Evolutionary conservation across 352 stramenopile species (phyloP).

Genomic region (Phytophthora pseudosyringae): DNA sequence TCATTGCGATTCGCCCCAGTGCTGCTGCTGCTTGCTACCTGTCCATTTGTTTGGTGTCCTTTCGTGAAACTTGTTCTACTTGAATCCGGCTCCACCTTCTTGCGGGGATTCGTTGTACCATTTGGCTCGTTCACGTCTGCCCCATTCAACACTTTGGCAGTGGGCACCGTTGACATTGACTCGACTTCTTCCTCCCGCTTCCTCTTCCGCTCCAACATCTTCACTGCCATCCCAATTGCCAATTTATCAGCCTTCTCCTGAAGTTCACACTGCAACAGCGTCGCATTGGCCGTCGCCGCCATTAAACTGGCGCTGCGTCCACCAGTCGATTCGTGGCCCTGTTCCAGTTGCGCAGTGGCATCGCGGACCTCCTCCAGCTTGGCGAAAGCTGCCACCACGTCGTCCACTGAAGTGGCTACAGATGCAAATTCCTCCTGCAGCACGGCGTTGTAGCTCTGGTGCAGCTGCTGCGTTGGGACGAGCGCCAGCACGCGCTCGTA

Average conservation of each 20-base stretch:
- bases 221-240: not conserved
- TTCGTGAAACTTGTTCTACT: not conserved
- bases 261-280: not conserved
- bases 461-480: not conserved
- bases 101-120: too few species aligned
- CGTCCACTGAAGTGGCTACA: not conserved
- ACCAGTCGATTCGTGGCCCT: constrained; percentile 6
- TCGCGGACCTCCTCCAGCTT: constrained; percentile 4
- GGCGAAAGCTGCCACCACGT: constrained; percentile 2
- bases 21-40: not conserved
- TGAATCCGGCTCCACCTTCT: too few species aligned
- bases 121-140: too few species aligned
- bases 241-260: not conserved
- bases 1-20: not conserved
- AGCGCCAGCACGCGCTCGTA: constrained; percentile 1
- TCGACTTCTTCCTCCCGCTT: not conserved
- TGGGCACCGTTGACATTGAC: not conserved
- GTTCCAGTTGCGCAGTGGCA: not conserved
- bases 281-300: not conserved
- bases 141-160: too few species aligned
- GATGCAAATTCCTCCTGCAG: constrained; percentile 4
- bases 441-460: constrained; percentile 7
- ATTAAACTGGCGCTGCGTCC: constrained; percentile 3
- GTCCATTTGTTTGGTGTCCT: not conserved
- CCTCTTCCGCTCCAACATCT: not conserved